Base-by-base conservation (phyloP, 2,329 filamentous ascomycete species). In the Diaporthe vaccinii region DNA sequence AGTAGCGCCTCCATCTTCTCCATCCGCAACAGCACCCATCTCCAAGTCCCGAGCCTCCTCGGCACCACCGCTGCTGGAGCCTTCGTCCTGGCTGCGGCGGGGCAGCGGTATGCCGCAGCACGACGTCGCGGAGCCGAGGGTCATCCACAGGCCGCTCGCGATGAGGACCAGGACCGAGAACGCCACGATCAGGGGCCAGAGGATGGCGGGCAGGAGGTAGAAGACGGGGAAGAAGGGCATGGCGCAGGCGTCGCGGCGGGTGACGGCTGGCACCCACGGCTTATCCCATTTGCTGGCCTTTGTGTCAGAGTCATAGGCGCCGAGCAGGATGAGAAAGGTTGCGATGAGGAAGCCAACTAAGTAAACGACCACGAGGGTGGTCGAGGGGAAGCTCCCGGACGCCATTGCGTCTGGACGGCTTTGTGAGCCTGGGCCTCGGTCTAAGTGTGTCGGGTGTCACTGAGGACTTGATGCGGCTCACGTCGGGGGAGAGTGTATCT, bases 181-280 rank as follows among this genome's bases (percentile, higher is more conserved):
- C 20, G 58, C 44, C 1, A 75, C 9, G 12, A 67, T 49, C 14
- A 74, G 57, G 20, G 74, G 74, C 74, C 74, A 75, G 71, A 75
- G 62, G 57, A 75, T 39, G 55, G 74, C 72, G 9, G 72, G 71
- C 6, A 74, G 34, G 28, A 69, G 17, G 65, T 74, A 74, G 39
- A 75, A 36, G 61, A 75, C 17, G 31, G 74, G 74, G 36, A 62
- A 75, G n/a, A 75, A n/a, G 8, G 62, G 71, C 71, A 51, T 67
- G 20, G 31, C 28, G 44, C 28, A 36, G 41, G 28, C 62, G 44
- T 67, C 62, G 10, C 62, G 41, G 44, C 41, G 62, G 10, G 22
- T 22, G 12, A 36, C 31, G 20, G 28, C 20, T 12, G 62, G 44
- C 17, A 67, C 44, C 62, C 62, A 67, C 9, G 44, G 62, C 15